These are phyloP conservation scores for Aureobasidium sp. DNA, from an alignment of 2,329 filamentous ascomycete genomes.

Conservation along the genomic window DNA sequence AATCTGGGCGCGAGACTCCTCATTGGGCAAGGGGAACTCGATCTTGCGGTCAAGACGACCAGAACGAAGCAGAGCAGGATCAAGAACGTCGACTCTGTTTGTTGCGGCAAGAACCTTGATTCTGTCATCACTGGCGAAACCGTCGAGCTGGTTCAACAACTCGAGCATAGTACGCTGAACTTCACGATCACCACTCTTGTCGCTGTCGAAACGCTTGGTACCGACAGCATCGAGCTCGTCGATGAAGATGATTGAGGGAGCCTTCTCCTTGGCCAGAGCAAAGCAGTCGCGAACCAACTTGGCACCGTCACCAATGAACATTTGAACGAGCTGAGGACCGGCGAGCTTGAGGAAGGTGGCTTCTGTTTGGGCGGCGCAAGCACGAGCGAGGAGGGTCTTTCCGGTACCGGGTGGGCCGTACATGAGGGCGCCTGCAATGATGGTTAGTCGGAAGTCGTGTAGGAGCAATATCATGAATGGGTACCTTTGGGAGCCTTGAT, in stretches of 20 bases:
- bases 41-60: conserved; percentile 94
- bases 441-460: conserved; percentile 7
- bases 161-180: conserved; percentile 99
- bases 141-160: conserved; percentile 94
- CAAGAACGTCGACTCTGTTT: conserved; percentile 88
- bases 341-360: conserved; percentile 98
- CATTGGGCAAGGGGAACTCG: conserved; percentile 95
- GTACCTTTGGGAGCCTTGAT: conserved; percentile 98
- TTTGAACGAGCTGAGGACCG: conserved; percentile 94
- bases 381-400: conserved; percentile 86
- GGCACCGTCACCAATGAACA: conserved; percentile 98
- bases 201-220: conserved; percentile 96
- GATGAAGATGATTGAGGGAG: conserved; percentile 98
- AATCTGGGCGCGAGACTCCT: conserved; percentile 95
- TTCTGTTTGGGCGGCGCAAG: conserved; percentile 94
- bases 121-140: conserved; percentile 91
- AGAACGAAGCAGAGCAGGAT: conserved; percentile 82
- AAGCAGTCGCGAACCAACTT: conserved; percentile 98
- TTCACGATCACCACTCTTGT: conserved; percentile 95
- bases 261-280: conserved; percentile 95
- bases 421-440: conserved; percentile 75
- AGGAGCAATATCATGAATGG: conserved; percentile 17
- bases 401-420: conserved; percentile 89
- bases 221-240: conserved; percentile 98
- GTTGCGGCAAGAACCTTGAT: conserved; percentile 95